phyloP scores from a whole-genome alignment of 345 rosid genomes.

The Angophora floribunda region DNA sequence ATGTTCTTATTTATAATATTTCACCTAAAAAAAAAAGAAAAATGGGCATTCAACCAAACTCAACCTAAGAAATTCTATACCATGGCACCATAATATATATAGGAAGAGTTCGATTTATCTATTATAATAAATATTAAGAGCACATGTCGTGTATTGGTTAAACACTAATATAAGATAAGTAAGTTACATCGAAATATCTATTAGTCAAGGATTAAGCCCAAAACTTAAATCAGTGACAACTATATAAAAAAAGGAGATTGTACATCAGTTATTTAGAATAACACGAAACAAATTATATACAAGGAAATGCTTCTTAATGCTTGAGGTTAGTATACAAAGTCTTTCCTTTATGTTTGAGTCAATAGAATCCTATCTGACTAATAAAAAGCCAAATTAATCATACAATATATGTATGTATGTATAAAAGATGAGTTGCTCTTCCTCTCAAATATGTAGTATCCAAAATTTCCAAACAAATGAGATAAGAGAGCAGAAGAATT shows the following conservation, averaged over 20 bases:
- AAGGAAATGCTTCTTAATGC: neutral
- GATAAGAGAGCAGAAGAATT: neutral
- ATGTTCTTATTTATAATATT: no score
- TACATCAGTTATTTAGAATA: neutral
- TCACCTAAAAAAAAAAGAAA: no score
- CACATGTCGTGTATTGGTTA: neutral
- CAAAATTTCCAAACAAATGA: neutral
- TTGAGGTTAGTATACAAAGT: neutral
- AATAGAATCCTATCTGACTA: neutral
- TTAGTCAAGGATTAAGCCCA: neutral
- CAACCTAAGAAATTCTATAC: no score
- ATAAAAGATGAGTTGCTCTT: neutral
- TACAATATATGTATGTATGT: no score
- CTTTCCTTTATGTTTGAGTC: neutral
- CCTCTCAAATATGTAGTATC: neutral
- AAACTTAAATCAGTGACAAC: neutral
- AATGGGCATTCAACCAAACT: no score
- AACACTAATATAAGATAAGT: neutral
- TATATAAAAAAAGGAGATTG: neutral
- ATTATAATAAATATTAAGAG: neutral
- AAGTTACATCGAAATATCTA: neutral
- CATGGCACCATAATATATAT: no score
- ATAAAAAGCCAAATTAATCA: no score
- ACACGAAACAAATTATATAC: neutral
- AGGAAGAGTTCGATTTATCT: neutral